A percentile compares a stretch with the other conserved stretches of the same genome.
These are phyloP conservation scores for Sordariomycetes sp. DNA, from an alignment of 2,329 filamentous ascomycete species.

Conservation along the genomic window DNA sequence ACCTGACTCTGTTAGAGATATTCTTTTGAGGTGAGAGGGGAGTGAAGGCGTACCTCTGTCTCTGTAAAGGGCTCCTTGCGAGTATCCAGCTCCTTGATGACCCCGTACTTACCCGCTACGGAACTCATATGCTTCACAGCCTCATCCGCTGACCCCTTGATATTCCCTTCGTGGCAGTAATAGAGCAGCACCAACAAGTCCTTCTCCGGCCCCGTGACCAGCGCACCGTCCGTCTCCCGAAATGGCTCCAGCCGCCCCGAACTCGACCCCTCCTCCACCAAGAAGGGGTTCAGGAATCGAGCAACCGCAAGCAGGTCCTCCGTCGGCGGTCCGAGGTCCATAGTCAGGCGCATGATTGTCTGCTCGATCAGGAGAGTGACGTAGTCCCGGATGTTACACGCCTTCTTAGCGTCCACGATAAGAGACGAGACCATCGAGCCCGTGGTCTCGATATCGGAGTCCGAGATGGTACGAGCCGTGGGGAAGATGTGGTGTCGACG, in stretches of 20 bases:
- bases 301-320: slow-evolving; percentile 6
- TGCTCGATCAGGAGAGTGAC: slow-evolving; percentile 6
- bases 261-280: slow-evolving; percentile 2
- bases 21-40: background rate
- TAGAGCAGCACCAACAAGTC: slow-evolving; percentile 10
- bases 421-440: background rate
- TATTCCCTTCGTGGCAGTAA: slow-evolving; percentile 7
- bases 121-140: slow-evolving; percentile 5
- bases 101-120: slow-evolving; percentile 6
- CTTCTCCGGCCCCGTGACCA: slow-evolving; percentile 8
- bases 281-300: slow-evolving; percentile 8
- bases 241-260: slow-evolving; percentile 1
- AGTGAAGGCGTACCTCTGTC: slow-evolving; percentile 8
- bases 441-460: background rate
- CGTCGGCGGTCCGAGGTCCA: background rate
- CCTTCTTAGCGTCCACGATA: slow-evolving; percentile 2
- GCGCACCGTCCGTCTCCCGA: slow-evolving; percentile 3
- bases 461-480: background rate
- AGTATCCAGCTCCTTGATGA: slow-evolving; percentile 8
- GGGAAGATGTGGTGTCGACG: slow-evolving; percentile 7
- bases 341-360: slow-evolving; percentile 4
- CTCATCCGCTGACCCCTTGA: slow-evolving; percentile 6
- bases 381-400: slow-evolving; percentile 9
- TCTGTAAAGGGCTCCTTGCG: slow-evolving; percentile 9
- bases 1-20: background rate